These are phyloP conservation scores for Zizania palustris DNA, from an alignment of 202 grass and related monocot genomes.

Conservation along the genomic window DNA sequence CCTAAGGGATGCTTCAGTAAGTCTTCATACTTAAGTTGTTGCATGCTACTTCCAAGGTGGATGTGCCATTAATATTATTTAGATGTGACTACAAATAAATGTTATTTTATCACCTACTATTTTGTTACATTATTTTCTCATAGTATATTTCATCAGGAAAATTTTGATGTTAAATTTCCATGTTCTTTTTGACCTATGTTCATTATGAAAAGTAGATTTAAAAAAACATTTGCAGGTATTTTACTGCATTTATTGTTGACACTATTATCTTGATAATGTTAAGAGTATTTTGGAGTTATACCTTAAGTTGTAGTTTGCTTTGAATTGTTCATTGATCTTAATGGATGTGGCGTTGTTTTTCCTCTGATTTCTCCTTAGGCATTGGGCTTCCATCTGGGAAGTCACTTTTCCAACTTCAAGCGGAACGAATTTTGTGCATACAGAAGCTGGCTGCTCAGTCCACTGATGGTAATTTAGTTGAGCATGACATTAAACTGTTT, in stretches of 20 bases:
- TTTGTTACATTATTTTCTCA: background rate
- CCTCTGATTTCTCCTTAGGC: slow-evolving; percentile 48
- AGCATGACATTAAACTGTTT: slow-evolving; percentile 7
- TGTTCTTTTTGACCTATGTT: background rate
- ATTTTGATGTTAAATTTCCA: background rate
- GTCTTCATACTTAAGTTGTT: slow-evolving; percentile 26
- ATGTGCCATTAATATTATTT: slow-evolving; percentile 5
- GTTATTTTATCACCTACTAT: background rate
- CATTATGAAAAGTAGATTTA: background rate
- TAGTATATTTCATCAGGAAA: background rate
- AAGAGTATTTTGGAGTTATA: slow-evolving; percentile 3
- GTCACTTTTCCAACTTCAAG: slow-evolving; percentile 89
- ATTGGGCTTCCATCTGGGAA: slow-evolving; percentile 85
- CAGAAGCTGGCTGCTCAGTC: slow-evolving; percentile 83
- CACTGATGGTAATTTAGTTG: slow-evolving; percentile 56
- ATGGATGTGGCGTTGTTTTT: slow-evolving; percentile 5
- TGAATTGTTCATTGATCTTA: slow-evolving; percentile 7
- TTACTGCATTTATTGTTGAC: slow-evolving; percentile 14
- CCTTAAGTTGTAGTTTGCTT: background rate
- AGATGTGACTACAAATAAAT: background rate
- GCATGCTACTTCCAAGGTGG: slow-evolving; percentile 12
- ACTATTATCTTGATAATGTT: background rate
- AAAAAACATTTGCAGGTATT: background rate
- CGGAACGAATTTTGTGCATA: slow-evolving; percentile 77
- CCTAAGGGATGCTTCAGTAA: slow-evolving; percentile 94